Evolutionary conservation across 1,284 basidiomycete genomes (phyloP).

Genomic region (Sphaerobolus stellatus): DNA sequence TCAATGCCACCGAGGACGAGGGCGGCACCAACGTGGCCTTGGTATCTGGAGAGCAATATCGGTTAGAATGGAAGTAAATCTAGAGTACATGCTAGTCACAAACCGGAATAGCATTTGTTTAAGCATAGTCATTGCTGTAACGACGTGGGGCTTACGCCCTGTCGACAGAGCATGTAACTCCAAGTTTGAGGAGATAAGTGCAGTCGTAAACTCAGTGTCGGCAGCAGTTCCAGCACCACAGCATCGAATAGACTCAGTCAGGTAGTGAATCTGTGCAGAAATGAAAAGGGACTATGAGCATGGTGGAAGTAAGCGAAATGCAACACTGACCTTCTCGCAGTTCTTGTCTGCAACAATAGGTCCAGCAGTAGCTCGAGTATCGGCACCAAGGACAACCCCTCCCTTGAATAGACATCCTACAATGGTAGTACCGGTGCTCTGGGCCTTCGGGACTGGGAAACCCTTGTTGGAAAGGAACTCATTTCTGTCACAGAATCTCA

Average conservation of each 20-base stretch:
- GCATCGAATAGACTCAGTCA: slow-evolving; percentile 92
- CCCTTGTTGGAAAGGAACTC: slow-evolving; percentile 72
- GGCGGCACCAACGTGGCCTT: slow-evolving; percentile 93
- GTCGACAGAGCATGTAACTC: slow-evolving; percentile 85
- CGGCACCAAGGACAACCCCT: slow-evolving; percentile 94
- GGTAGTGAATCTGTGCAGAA: slow-evolving; percentile 85
- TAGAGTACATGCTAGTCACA: slow-evolving; percentile 25
- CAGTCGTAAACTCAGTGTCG: slow-evolving; percentile 95
- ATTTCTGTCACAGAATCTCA: slow-evolving; percentile 56
- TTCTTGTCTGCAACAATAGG: slow-evolving; percentile 99
- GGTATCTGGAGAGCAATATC: slow-evolving; percentile 59
- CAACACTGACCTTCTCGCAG: slow-evolving; percentile 85
- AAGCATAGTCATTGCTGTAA: slow-evolving; percentile 98
- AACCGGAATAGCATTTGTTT: slow-evolving; percentile 85
- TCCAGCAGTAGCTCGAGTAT: slow-evolving; percentile 94
- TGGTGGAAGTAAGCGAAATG: not conserved
- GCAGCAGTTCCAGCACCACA: slow-evolving; percentile 99
- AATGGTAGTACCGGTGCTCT: slow-evolving; percentile 97
- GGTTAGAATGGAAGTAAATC: not conserved
- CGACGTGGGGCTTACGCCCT: slow-evolving; percentile 84
- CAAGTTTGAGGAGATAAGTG: slow-evolving; percentile 91
- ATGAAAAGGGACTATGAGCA: not conserved
- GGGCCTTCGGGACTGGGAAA: slow-evolving; percentile 74
- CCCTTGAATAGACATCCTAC: slow-evolving; percentile 94
- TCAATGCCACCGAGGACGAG: slow-evolving; percentile 98